Evolutionary conservation across 495 filamentous ascomycete genomes (phyloP).

Genomic region (Ramalina peruviana): DNA sequence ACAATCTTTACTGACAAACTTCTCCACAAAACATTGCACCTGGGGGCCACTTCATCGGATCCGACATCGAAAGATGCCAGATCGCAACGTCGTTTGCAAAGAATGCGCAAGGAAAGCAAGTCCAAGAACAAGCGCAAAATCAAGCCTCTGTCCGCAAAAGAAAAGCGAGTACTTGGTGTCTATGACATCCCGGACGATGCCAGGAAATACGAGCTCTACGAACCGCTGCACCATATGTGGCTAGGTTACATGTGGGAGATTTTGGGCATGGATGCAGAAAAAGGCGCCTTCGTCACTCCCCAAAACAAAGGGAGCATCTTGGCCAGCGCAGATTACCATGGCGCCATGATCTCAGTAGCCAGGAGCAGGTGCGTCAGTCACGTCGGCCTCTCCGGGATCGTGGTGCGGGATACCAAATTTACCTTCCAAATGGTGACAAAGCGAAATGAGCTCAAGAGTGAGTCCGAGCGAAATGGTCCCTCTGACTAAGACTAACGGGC

Average conservation of each 20-base stretch:
- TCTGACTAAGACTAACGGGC: neutral
- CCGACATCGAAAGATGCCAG: slow-evolving; percentile 46
- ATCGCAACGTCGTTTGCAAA: slow-evolving; percentile 42
- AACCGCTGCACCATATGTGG: slow-evolving; percentile 68
- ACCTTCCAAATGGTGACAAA: slow-evolving; percentile 70
- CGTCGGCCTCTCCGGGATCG: slow-evolving; percentile 74
- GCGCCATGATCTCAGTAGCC: slow-evolving; percentile 72
- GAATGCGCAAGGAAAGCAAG: slow-evolving; percentile 40
- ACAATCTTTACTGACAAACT: slow-evolving; percentile 70
- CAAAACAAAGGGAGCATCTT: slow-evolving; percentile 49
- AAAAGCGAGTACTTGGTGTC: slow-evolving; percentile 58
- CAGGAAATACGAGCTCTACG: slow-evolving; percentile 63
- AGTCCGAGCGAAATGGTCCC: slow-evolving; percentile 14
- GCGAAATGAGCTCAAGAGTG: slow-evolving; percentile 46
- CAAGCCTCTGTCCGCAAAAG: slow-evolving; percentile 61
- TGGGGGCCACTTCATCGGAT: slow-evolving; percentile 55
- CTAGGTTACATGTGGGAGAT: slow-evolving; percentile 67
- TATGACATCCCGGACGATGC: slow-evolving; percentile 56
- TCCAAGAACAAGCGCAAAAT: slow-evolving; percentile 49
- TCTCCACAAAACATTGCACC: slow-evolving; percentile 65
- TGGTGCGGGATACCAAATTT: slow-evolving; percentile 76
- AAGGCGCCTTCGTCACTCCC: slow-evolving; percentile 32
- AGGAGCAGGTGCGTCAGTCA: slow-evolving; percentile 63
- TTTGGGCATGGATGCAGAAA: slow-evolving; percentile 35
- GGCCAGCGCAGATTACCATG: slow-evolving; percentile 78